Base-by-base conservation (phyloP, 2,329 filamentous ascomycete species). In the Verruconis gallopava region DNA sequence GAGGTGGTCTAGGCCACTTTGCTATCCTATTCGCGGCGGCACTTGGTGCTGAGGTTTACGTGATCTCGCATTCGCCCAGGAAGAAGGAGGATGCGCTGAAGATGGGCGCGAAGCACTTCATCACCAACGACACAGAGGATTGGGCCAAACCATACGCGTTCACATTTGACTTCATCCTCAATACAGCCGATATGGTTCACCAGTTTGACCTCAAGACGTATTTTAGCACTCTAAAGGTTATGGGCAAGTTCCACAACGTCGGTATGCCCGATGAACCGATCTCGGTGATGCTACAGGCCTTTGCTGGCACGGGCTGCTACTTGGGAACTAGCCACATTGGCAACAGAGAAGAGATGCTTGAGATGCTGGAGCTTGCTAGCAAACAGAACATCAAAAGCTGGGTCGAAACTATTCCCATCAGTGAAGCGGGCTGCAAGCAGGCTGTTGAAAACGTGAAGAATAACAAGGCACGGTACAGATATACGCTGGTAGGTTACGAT, bases 171-270 rank as follows among this genome's bases (percentile, higher is more conserved):
- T 69, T 86, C 51, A 81, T 86, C 58, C 59, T 86, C 66, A 84
- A 81, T 69, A 79, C 76, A 5, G 79, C 82, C 51, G 82, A 76
- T 54, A 76, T 72, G 25, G 79, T 74, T 40, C 67, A 75, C 53
- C 73, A 77, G 40, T 84, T 85, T 62, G 74, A 84, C 55, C 65
- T 85, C 21, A 61, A 63, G 40, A 71, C 79, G 48, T 93, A 91
- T 66, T 74, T 93, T 53, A 75, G 73, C 47, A 73, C 86, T 53
- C 72, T 93, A 57, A 85, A 89, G 62, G 78, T 89, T 44, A 82
- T 86, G 64, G 83, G 81, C 45, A 73, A 72, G 55, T 91, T 82
- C 75, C 75, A 89, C 58, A 82, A 73, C 53, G 81, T 89, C 42
- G 84, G 43, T 14, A 46, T 91, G 54, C 84, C 84, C 3, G 82